Conservation (phyloP, 2,329 filamentous ascomycete genomes). For the Ceratocystis alfenasii region DNA sequence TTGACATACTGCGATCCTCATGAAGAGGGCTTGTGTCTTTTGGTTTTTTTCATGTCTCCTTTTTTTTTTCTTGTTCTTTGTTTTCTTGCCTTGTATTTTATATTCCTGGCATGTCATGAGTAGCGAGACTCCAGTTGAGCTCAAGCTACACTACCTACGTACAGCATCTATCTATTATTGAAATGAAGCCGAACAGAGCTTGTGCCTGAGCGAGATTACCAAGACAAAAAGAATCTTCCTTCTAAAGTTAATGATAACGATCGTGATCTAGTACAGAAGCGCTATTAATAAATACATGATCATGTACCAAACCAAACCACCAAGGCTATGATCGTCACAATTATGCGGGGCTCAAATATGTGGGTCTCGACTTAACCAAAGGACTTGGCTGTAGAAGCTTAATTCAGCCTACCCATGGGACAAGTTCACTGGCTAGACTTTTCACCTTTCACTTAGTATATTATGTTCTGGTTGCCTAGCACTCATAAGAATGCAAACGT, state of each 20-base stretch:
- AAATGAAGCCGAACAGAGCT: background rate
- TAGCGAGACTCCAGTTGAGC: slow-evolving; percentile 4
- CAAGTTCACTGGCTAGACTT: background rate
- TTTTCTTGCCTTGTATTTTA: slow-evolving; percentile 16
- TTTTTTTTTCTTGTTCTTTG: background rate
- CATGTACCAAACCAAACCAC: no score
- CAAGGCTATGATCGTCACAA: no score
- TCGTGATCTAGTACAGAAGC: no score
- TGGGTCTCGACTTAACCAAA: no score
- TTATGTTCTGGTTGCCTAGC: background rate
- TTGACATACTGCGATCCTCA: slow-evolving; percentile 13
- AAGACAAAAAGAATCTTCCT: background rate
- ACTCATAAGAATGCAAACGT: background rate
- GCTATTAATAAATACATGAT: no score
- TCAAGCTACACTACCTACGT: background rate
- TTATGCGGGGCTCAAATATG: no score
- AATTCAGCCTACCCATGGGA: no score
- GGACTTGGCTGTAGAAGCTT: no score
- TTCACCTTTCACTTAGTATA: background rate
- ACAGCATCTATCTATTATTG: background rate
- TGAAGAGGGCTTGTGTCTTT: slow-evolving; percentile 2
- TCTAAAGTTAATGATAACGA: background rate
- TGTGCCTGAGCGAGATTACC: background rate
- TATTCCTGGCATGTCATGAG: slow-evolving; percentile 2
- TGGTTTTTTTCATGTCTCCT: slow-evolving; percentile 1